Percentiles rank a stretch among this genome's conserved stretches.
These are phyloP conservation scores for Argentina anserina DNA, from an alignment of 306 rosid species.

Conservation along the genomic window DNA sequence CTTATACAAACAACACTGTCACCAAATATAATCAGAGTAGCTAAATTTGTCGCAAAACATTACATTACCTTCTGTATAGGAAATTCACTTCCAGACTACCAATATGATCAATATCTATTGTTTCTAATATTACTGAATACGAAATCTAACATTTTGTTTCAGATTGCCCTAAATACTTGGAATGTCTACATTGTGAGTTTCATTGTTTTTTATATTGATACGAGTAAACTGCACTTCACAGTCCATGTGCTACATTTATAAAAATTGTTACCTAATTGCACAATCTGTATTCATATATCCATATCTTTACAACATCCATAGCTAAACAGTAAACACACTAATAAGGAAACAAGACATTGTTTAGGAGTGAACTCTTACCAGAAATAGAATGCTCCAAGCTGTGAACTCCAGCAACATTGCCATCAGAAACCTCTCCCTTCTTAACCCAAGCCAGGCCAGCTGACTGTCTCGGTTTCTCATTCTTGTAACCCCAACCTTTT, in stretches of 20 bases:
- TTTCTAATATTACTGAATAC: background rate
- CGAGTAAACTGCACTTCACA: background rate
- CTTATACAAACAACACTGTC: background rate
- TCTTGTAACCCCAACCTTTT: background rate
- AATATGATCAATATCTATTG: background rate
- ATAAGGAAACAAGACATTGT: slow-evolving; percentile 1
- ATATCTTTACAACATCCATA: background rate
- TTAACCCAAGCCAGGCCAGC: slow-evolving; percentile 50
- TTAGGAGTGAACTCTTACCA: slow-evolving; percentile 26
- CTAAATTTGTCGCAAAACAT: background rate
- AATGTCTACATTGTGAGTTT: background rate
- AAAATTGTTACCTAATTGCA: background rate
- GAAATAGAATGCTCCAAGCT: slow-evolving; percentile 12
- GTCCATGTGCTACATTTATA: no score
- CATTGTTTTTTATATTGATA: background rate
- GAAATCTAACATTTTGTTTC: background rate
- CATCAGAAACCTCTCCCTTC: slow-evolving; percentile 37
- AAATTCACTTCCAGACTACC: background rate
- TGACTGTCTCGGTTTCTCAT: background rate
- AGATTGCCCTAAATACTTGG: background rate
- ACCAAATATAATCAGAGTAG: background rate
- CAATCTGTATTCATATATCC: background rate
- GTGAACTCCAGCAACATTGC: slow-evolving; percentile 19
- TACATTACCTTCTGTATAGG: background rate
- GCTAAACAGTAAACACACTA: background rate